These are phyloP conservation scores for Aspergillus haitiensis DNA, from an alignment of 495 filamentous ascomycete species.

Conservation along the genomic window DNA sequence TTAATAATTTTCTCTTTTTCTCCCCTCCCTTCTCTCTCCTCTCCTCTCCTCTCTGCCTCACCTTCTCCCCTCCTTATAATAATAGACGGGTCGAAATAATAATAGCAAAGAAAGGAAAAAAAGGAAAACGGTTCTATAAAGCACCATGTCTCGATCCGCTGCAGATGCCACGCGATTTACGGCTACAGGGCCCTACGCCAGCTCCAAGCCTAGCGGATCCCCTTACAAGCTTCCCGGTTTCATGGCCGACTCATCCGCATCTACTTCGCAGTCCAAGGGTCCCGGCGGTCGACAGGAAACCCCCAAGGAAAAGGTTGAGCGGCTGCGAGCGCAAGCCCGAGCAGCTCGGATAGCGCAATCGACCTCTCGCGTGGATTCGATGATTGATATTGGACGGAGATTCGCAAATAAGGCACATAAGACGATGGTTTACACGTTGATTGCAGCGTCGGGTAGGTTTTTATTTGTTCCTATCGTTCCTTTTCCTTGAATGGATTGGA, in stretches of 20 bases:
- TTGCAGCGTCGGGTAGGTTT: slow-evolving; percentile 74
- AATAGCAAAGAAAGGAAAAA: not conserved
- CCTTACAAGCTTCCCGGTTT: slow-evolving; percentile 42
- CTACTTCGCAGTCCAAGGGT: slow-evolving; percentile 23
- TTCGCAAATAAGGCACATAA: slow-evolving; percentile 85
- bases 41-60: slow-evolving; percentile 21
- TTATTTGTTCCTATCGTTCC: not conserved
- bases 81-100: no score
- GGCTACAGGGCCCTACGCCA: slow-evolving; percentile 83
- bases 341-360: slow-evolving; percentile 65
- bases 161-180: slow-evolving; percentile 96
- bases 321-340: slow-evolving; percentile 77
- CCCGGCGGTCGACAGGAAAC: slow-evolving; percentile 62
- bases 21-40: slow-evolving; percentile 16
- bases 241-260: slow-evolving; percentile 26
- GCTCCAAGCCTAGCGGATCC: slow-evolving; percentile 57
- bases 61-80: slow-evolving; percentile 4
- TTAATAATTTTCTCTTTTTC: not conserved
- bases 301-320: slow-evolving; percentile 82
- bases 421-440: slow-evolving; percentile 68
- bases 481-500: not conserved
- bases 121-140: not conserved
- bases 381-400: slow-evolving; percentile 65
- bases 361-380: slow-evolving; percentile 62
- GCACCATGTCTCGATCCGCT: slow-evolving; percentile 76